Evolutionary conservation across 352 stramenopile species (phyloP).

Genomic region (Phytophthora hibernalis): DNA sequence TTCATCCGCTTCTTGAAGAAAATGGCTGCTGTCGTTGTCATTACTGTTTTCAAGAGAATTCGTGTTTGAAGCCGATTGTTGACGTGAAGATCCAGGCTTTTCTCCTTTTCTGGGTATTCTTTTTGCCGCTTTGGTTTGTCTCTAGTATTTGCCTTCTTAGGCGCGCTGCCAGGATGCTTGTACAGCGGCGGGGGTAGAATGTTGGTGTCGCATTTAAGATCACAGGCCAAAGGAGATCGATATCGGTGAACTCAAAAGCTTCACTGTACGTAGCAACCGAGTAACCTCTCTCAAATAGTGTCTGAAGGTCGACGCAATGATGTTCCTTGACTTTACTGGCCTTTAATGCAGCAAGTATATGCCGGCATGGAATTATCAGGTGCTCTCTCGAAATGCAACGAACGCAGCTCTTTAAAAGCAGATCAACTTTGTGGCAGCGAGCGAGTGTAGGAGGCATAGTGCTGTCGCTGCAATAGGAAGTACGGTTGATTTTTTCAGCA

Average conservation of each 20-base stretch:
- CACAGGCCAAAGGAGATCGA: neutral
- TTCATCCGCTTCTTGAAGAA: no score
- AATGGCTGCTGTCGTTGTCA: neutral
- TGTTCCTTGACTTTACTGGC: neutral
- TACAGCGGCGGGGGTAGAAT: neutral
- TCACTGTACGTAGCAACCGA: neutral
- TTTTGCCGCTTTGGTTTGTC: neutral
- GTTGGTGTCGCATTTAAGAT: neutral
- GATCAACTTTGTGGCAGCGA: neutral
- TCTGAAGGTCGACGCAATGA: neutral
- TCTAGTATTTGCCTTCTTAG: neutral
- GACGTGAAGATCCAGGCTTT: neutral
- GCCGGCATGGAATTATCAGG: neutral
- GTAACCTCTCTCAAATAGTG: neutral
- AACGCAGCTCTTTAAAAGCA: neutral
- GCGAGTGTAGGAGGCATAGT: neutral
- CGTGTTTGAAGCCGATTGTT: neutral
- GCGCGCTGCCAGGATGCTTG: neutral
- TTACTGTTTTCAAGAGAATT: no score
- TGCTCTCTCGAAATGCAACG: neutral
- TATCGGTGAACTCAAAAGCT: neutral
- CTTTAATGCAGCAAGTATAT: neutral
- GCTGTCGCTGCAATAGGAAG: no score
- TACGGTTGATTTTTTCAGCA: no score
- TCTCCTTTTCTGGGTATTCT: neutral